phyloP scores from a whole-genome alignment of 140 eudicot genomes.

The Cichorium intybus region DNA sequence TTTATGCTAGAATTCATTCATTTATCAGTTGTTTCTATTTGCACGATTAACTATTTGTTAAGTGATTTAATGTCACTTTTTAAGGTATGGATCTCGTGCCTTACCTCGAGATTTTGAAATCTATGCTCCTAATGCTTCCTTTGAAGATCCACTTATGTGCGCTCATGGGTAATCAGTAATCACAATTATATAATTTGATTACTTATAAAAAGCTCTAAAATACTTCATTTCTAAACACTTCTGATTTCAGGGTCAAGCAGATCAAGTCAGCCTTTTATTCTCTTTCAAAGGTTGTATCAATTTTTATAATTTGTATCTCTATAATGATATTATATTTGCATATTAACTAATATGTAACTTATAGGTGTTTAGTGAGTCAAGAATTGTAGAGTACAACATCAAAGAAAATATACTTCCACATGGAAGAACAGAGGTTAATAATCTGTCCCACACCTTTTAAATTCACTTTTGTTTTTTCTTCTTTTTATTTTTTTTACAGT shows the following conservation, averaged over 20 bases:
- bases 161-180: constrained; percentile 84
- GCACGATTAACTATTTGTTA: constrained; percentile 5
- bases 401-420: constrained; percentile 56
- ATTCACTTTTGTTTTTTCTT: background rate
- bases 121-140: constrained; percentile 78
- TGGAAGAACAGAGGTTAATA: constrained; percentile 67
- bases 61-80: constrained; percentile 15
- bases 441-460: background rate
- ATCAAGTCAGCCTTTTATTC: constrained; percentile 91
- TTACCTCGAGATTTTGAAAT: constrained; percentile 71
- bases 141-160: constrained; percentile 90
- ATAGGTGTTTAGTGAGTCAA: constrained; percentile 76
- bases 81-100: constrained; percentile 71
- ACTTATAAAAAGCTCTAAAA: background rate
- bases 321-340: background rate
- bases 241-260: constrained; percentile 69
- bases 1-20: background rate
- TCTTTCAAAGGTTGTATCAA: constrained; percentile 53
- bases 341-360: background rate
- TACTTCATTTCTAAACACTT: constrained; percentile 4
- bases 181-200: background rate
- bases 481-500: background rate
- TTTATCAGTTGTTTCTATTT: constrained; percentile 3
- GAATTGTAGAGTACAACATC: constrained; percentile 66
- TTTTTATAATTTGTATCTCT: background rate